phyloP scores from a whole-genome alignment of 2,329 filamentous ascomycete species.

The Metarhizium album region DNA sequence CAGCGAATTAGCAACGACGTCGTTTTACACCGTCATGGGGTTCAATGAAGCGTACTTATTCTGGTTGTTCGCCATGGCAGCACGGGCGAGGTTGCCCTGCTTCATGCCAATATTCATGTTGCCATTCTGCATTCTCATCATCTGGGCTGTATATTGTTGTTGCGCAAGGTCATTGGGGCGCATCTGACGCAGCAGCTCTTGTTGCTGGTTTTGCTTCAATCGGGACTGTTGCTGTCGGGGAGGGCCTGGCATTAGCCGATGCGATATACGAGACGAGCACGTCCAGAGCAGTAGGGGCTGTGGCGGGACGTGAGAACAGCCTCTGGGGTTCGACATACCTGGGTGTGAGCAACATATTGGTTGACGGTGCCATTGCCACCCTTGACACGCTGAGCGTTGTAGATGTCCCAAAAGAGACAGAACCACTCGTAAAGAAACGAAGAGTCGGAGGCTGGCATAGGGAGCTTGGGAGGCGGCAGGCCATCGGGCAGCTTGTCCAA shows the following conservation, averaged over 20 bases:
- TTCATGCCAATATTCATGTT: slow-evolving; percentile 49
- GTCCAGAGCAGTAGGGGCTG: background rate
- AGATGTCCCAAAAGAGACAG: slow-evolving; percentile 94
- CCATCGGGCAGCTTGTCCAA: slow-evolving; percentile 70
- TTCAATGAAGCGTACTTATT: slow-evolving; percentile 46
- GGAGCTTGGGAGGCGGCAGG: slow-evolving; percentile 63
- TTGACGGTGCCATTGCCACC: slow-evolving; percentile 52
- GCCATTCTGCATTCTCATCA: slow-evolving; percentile 60
- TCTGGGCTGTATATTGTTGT: slow-evolving; percentile 46
- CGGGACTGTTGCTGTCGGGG: slow-evolving; percentile 51
- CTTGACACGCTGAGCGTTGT: slow-evolving; percentile 67
- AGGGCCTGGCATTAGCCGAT: slow-evolving; percentile 2
- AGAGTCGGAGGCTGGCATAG: slow-evolving; percentile 53
- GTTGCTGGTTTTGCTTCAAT: slow-evolving; percentile 64
- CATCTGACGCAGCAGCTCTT: slow-evolving; percentile 65
- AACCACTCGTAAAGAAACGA: slow-evolving; percentile 98
- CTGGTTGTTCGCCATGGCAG: slow-evolving; percentile 69
- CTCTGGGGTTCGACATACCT: slow-evolving; percentile 43
- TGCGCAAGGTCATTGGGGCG: slow-evolving; percentile 49
- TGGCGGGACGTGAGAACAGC: background rate
- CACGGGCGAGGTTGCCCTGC: slow-evolving; percentile 54
- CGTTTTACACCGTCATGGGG: background rate
- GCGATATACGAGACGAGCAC: background rate
- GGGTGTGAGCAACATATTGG: slow-evolving; percentile 72
- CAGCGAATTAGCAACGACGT: background rate